phyloP scores from a whole-genome alignment of 78 protist species.

The Paratrimastix pyriformis region DNA sequence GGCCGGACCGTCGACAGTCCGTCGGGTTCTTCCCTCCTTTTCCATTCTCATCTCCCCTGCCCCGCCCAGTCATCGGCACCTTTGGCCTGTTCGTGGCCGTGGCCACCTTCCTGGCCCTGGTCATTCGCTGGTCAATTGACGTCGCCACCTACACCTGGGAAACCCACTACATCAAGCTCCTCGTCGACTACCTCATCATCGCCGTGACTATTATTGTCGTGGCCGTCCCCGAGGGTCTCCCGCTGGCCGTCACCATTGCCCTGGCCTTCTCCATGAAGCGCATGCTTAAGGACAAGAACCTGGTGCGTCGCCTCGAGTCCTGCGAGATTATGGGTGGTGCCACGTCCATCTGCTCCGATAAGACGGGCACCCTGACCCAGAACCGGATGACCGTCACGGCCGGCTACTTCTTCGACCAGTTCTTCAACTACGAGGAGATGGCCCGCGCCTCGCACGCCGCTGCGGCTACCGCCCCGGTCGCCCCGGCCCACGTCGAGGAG shows the following conservation, averaged over 20 bases:
- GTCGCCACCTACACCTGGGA: not conserved
- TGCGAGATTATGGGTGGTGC: conserved; percentile 66
- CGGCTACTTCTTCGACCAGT: conserved; percentile 1
- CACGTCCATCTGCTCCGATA: conserved; percentile 60
- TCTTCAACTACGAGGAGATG: too few species aligned
- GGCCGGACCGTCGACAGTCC: too few species aligned
- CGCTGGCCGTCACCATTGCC: conserved; percentile 63
- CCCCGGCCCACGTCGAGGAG: not conserved
- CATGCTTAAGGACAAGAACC: conserved; percentile 55
- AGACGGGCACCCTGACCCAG: conserved; percentile 90
- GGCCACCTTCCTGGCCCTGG: not conserved
- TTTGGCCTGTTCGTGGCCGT: conserved; percentile 61
- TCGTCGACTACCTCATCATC: conserved; percentile 51
- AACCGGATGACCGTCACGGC: conserved; percentile 84
- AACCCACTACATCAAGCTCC: not conserved
- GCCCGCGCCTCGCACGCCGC: not conserved
- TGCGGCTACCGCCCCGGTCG: not conserved
- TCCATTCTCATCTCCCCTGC: too few species aligned
- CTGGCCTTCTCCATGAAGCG: conserved; percentile 56
- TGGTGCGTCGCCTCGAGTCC: conserved; percentile 52
- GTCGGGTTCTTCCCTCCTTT: too few species aligned
- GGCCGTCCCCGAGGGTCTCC: conserved; percentile 68
- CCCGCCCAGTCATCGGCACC: too few species aligned
- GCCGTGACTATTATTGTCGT: conserved; percentile 69
- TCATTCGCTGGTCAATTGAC: conserved; percentile 1